Evolutionary conservation across 164 flowering plant species (phyloP).

Genomic region (Macadamia integrifolia): DNA sequence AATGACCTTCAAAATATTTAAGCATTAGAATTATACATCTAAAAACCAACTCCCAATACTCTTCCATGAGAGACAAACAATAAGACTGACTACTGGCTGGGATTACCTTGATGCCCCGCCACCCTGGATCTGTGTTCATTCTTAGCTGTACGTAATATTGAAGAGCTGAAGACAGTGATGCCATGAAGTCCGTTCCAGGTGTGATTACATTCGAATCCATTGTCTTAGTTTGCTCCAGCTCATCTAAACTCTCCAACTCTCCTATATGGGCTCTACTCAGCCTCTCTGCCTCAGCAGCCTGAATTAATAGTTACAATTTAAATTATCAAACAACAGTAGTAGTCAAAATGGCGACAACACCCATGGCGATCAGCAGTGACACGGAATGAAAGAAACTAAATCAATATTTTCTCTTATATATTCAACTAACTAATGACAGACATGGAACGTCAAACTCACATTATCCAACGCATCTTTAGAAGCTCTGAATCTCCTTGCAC

Average conservation of each 20-base stretch:
- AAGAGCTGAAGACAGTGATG: conserved; percentile 37
- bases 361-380: too few relatives aligned
- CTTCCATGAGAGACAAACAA: neutral
- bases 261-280: conserved; percentile 14
- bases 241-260: conserved; percentile 12
- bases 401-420: neutral
- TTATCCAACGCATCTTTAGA: conserved; percentile 39
- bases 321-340: neutral
- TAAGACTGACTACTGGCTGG: neutral
- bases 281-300: conserved; percentile 25
- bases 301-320: neutral
- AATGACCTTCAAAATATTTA: conserved; percentile 35
- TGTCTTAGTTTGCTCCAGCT: conserved; percentile 11
- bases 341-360: too few relatives aligned
- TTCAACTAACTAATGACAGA: neutral
- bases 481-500: conserved; percentile 41
- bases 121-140: conserved; percentile 40
- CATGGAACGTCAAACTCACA: conserved; percentile 13
- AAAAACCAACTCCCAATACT: neutral
- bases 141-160: conserved; percentile 37
- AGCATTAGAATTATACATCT: neutral
- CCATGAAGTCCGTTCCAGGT: conserved; percentile 68
- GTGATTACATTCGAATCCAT: conserved; percentile 53
- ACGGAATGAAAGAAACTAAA: too few relatives aligned
- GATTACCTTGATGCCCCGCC: conserved; percentile 47